Conservation (phyloP, 257 asterid species). For the Petunia secreta region DNA sequence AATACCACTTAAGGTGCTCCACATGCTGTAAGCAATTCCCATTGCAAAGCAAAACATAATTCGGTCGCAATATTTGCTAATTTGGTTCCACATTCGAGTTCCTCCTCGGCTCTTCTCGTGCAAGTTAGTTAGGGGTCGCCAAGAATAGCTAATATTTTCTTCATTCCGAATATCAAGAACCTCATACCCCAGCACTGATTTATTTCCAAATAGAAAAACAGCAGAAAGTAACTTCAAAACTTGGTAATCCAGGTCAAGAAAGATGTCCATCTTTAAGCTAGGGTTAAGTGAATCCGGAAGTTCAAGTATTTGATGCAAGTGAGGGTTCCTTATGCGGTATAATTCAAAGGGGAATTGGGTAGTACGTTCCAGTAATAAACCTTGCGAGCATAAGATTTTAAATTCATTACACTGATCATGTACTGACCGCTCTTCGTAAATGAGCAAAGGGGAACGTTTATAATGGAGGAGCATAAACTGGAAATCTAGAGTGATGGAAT, state of each 20-base stretch:
- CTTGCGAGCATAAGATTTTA: neutral
- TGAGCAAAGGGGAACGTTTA: neutral
- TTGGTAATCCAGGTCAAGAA: neutral
- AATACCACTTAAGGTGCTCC: neutral
- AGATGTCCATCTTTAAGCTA: neutral
- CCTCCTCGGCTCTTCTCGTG: neutral
- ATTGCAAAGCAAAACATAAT: neutral
- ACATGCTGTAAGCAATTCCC: neutral
- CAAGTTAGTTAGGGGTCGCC: conserved; percentile 3
- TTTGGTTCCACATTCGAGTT: neutral
- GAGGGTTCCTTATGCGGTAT: conserved; percentile 10
- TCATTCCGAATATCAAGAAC: conserved; percentile 15
- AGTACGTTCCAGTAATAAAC: neutral
- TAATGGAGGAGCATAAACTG: neutral
- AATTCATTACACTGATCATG: neutral
- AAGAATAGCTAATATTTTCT: neutral
- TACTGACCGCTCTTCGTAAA: neutral
- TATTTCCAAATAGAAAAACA: neutral
- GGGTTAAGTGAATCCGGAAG: neutral
- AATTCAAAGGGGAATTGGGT: neutral
- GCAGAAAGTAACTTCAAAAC: neutral
- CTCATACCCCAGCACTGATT: neutral
- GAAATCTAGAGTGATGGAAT: neutral
- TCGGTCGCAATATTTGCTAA: neutral
- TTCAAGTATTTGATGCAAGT: conserved; percentile 7